phyloP scores from a whole-genome alignment of 495 filamentous ascomycete genomes.

The Penicillium desertorum region DNA sequence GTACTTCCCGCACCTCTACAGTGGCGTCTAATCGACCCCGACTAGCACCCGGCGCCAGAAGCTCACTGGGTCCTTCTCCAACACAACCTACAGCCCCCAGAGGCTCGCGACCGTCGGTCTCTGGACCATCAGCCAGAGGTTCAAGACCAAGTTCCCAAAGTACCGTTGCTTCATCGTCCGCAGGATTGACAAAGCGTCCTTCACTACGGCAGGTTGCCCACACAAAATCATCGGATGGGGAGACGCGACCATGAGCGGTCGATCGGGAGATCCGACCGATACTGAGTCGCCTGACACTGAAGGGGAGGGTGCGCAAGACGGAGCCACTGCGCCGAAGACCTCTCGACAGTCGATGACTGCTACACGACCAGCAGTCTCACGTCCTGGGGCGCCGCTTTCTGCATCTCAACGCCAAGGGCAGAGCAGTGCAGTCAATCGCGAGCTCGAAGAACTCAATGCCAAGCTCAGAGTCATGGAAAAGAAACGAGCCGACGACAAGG shows the following conservation, averaged over 20 bases:
- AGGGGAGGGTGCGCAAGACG: constrained; percentile 26
- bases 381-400: constrained; percentile 25
- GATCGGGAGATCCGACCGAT: constrained; percentile 37
- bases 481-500: constrained; percentile 81
- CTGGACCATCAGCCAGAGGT: constrained; percentile 33
- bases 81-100: constrained; percentile 33
- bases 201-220: constrained; percentile 36
- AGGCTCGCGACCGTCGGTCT: constrained; percentile 42
- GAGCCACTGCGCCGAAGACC: constrained; percentile 21
- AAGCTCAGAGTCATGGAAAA: constrained; percentile 79
- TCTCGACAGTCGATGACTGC: constrained; percentile 37
- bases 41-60: constrained; percentile 50
- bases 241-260: constrained; percentile 28
- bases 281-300: constrained; percentile 27
- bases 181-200: constrained; percentile 39
- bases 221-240: constrained; percentile 34
- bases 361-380: constrained; percentile 25
- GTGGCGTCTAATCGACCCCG: constrained; percentile 51
- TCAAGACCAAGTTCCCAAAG: constrained; percentile 38
- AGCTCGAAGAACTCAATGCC: constrained; percentile 76
- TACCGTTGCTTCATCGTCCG: constrained; percentile 21
- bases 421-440: constrained; percentile 53
- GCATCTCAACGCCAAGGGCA: constrained; percentile 34
- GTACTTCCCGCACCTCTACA: constrained; percentile 47
- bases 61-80: constrained; percentile 67